Evolutionary conservation across 169 alveolate genomes (phyloP), one percentile per base, ranked within the genome.

Genomic region (Eimeria falciformis): DNA sequence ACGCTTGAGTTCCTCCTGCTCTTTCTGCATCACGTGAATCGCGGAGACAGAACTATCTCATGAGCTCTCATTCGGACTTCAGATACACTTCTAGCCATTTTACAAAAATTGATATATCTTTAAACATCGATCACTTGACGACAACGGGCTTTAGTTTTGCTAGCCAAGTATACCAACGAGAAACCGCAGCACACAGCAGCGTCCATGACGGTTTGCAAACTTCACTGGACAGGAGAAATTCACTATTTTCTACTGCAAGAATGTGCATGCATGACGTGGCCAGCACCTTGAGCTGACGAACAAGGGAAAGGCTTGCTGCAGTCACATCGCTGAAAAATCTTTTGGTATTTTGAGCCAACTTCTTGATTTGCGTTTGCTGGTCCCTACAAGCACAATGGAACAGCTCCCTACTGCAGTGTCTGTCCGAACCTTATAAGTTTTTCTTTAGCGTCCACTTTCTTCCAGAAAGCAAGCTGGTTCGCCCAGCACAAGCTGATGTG

Each of bases 281-380:
- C 33, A 9, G 45, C 11, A 69, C 81, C 27, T 69, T 69, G 45
- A 69, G 50, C 27, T 69, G 81, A 12, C 81, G 45, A 33, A 69
- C 33, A 23, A 69, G 50, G 27, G 81, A 69, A 40, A 69, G 33
- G 27, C 81, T 69, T 5, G 81, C 81, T 6, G 81, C 12, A 7
- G 81, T 69, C 18, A 69, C 81, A 69, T 69, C 81, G 27, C 55
- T 69, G 50, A 69, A 69, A 69, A 25, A 69, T 33, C 81, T 25
- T 69, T 69, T 69, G 11, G 81, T 69, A 47, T 33, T 69, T 69
- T 69, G 81, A 2, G 50, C 45, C 14, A 69, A 21, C 27, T 27
- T 69, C n/a, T 69, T 69, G 23, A 40, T 69, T 33, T 69, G 50
- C 33, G 43, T 18, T 27, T 69, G 81, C 50, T 69, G 81, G 0